Conservation (phyloP, 164 flowering plant species). For the Amborella trichopoda region DNA sequence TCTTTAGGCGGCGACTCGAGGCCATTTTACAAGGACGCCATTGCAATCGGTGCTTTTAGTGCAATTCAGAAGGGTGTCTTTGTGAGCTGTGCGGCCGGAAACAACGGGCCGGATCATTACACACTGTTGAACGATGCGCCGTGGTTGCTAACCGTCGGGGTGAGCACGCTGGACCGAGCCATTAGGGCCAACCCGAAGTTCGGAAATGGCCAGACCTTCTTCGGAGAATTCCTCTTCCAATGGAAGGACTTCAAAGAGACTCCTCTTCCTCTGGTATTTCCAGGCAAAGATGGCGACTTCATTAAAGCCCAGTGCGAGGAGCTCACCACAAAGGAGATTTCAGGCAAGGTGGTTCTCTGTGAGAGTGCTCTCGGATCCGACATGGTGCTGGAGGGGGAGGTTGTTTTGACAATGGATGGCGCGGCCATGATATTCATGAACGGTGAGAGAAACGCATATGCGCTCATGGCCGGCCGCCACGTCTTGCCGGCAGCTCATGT, state of each 20-base stretch:
- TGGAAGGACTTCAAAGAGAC: no score
- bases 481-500: slow-evolving; percentile 17
- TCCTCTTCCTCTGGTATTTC: slow-evolving; percentile 5
- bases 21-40: not conserved
- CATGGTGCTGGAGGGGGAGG: slow-evolving; percentile 20
- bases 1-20: slow-evolving; percentile 25
- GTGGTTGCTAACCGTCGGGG: no score
- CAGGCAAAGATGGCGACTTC: slow-evolving; percentile 24
- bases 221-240: no score
- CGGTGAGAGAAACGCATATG: slow-evolving; percentile 8
- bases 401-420: slow-evolving; percentile 39
- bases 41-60: not conserved
- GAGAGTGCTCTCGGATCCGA: slow-evolving; percentile 19
- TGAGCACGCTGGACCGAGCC: no score
- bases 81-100: no score
- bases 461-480: slow-evolving; percentile 7
- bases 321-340: slow-evolving; percentile 16
- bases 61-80: not conserved
- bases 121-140: no score
- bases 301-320: no score
- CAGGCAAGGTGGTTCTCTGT: slow-evolving; percentile 45
- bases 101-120: no score
- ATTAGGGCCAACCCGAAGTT: no score
- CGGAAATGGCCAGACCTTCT: no score
- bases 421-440: slow-evolving; percentile 23